Evolutionary conservation across 306 rosid species (phyloP), one percentile per base, ranked within the genome.

Genomic region (Dryas octopetala): DNA sequence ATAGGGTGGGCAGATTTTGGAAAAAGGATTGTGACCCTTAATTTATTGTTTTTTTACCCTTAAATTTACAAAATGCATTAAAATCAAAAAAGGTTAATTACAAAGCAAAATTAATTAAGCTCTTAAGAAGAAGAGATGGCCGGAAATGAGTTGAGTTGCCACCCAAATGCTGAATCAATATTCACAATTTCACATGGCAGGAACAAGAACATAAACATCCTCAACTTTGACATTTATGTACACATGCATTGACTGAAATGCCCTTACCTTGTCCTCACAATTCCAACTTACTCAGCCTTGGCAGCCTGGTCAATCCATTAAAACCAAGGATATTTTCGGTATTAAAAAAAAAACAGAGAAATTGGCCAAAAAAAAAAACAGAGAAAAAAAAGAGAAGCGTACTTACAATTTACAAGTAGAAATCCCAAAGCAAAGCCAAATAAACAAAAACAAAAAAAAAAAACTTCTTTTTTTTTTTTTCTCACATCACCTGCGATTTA

Each of bases 161-260:
- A 58, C 51, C 70, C 48, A n/a, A 76, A 55, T 46, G 49, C 49
- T 46, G 57, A 70, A 76, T 62, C 58, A 76, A 79, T 86, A 85
- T 81, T 82, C 76, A 83, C 78, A 80, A 32, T 23, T 23, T 23
- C 23, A 23, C 23, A 23, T 46, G 58, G 5, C 32, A 54, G 32
- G 62, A 19, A 77, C 46, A 47, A 74, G 62, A 61, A 67, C 76
- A 74, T 69, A 66, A 79, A 76, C 55, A 75, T 76, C 82, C 80
- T 74, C 68, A 75, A 75, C 79, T 83, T 83, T 52, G 78, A 84
- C 82, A 74, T 75, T 80, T 75, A 82, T 88, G 81, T 85, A 83
- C 90, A 82, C 46, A 28, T 47, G 63, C 73, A 86, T 85, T 81
- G 85, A 83, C 91, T 26, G 28, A 82, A 82, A 75, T 68, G 78